A percentile compares a stretch with the other conserved stretches of the same genome.
These are phyloP conservation scores for Cercospora brassicicola DNA, from an alignment of 2,329 filamentous ascomycete genomes.

Conservation along the genomic window DNA sequence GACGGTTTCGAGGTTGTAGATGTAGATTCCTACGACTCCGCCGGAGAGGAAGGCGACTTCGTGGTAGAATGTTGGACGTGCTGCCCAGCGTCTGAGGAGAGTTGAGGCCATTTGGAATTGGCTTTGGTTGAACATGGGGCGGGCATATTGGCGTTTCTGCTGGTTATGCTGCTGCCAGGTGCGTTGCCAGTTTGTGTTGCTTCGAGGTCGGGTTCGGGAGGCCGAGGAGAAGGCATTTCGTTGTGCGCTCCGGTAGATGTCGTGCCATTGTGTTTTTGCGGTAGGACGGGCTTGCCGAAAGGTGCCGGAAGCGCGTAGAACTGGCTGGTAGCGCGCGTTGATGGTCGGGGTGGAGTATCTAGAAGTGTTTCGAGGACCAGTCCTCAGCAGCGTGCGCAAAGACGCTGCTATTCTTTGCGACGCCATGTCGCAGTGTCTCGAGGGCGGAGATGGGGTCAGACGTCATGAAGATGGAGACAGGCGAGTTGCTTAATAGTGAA, in stretches of 20 bases:
- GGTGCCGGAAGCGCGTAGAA: background rate
- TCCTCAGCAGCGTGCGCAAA: background rate
- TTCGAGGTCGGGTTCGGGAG: background rate
- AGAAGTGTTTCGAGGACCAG: background rate
- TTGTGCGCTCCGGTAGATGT: constrained; percentile 6
- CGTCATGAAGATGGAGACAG: background rate
- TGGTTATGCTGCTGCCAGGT: constrained; percentile 16
- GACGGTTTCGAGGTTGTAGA: constrained; percentile 68
- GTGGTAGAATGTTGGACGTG: constrained; percentile 50
- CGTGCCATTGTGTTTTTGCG: constrained; percentile 13
- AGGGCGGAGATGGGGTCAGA: background rate
- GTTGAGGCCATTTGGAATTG: constrained; percentile 32
- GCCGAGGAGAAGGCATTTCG: constrained; percentile 2
- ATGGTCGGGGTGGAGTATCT: background rate
- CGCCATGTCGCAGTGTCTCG: background rate
- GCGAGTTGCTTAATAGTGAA: background rate
- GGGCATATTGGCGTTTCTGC: constrained; percentile 26
- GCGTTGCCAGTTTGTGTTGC: constrained; percentile 11
- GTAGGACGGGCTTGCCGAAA: background rate
- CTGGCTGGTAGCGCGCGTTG: background rate
- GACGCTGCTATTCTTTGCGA: constrained; percentile 11
- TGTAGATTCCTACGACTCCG: constrained; percentile 59
- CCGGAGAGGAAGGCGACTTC: constrained; percentile 47
- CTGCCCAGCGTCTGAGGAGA: constrained; percentile 42
- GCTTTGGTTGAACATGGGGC: constrained; percentile 37